Evolutionary conservation across 768 basidiomycete species (phyloP), one percentile per base, ranked within the genome.

Genomic region (Myochromella boudieri): DNA sequence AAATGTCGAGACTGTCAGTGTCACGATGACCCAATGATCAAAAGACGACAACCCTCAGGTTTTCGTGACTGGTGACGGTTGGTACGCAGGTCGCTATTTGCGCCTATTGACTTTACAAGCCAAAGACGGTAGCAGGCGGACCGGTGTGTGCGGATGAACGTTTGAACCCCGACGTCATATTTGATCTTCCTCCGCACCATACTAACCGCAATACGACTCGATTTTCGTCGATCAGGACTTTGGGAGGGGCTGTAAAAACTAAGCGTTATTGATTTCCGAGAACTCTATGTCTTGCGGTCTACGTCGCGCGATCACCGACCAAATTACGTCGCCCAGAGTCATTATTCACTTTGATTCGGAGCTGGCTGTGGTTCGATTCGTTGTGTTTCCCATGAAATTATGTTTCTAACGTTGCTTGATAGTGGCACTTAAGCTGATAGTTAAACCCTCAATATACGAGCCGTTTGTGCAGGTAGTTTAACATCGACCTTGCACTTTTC

Each of bases 11-110:
- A 18, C n/a, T 29, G 40, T 40, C 22, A 36, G 6, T 36, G 39
- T 34, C 12, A 21, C 9, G 40, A 37, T 48, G 47, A 48, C 42
- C 40, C 47, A 41, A 48, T 48, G 47, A 42, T 48, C 34, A 20
- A 25, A 17, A n/a, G 33, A 37, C 24, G 25, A 27, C 7, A 48
- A 6, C 20, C 17, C 37, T 14, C 8, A 1, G 10, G 44, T 21
- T 31, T 1, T 15, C 5, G 25, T 9, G 22, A 18, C n/a, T n/a
- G n/a, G n/a, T n/a, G n/a, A n/a, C n/a, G n/a, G n/a, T n/a, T n/a
- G n/a, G n/a, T n/a, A n/a, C n/a, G n/a, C n/a, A 14, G 31, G 26
- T 3, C 25, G 40, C n/a, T 46, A 28, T 46, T 46, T 46, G 45
- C 18, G 3, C 33, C 2, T 45, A 20, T 44, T 44, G 22, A 34